Evolutionary conservation across 2,329 filamentous ascomycete genomes (phyloP).

Genomic region (Fonsecaea nubica): DNA sequence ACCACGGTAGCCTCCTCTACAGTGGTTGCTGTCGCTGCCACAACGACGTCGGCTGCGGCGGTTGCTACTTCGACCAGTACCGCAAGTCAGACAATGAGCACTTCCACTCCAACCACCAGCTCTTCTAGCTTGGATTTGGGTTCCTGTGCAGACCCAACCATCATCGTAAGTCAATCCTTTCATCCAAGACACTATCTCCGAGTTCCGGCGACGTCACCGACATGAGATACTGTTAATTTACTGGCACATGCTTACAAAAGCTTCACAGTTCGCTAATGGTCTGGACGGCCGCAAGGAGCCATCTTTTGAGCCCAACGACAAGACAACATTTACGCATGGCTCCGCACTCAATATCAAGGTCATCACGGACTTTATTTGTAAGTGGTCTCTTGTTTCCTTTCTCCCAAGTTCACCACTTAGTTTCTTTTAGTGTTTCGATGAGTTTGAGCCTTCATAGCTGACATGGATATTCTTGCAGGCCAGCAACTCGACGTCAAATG

Average conservation of each 20-base stretch:
- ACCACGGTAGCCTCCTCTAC: slow-evolving; percentile 27
- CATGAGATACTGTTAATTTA: background rate
- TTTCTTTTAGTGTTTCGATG: background rate
- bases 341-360: slow-evolving; percentile 58
- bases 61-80: slow-evolving; percentile 12
- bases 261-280: slow-evolving; percentile 50
- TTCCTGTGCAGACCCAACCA: slow-evolving; percentile 56
- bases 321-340: slow-evolving; percentile 59
- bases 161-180: slow-evolving; percentile 42
- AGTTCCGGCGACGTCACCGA: background rate
- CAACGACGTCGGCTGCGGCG: slow-evolving; percentile 26
- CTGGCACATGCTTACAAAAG: background rate
- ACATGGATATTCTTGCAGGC: slow-evolving; percentile 24
- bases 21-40: slow-evolving; percentile 24
- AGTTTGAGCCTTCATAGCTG: background rate
- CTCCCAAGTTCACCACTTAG: background rate
- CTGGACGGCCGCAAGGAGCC: slow-evolving; percentile 57
- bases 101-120: slow-evolving; percentile 5
- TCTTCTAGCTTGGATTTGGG: slow-evolving; percentile 50
- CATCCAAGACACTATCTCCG: background rate
- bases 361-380: slow-evolving; percentile 58
- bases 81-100: slow-evolving; percentile 20
- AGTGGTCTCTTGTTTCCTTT: slow-evolving; percentile 5
- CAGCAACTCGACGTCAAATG: slow-evolving; percentile 49
- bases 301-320: slow-evolving; percentile 53